Base-by-base conservation (phyloP, 73 alveolate species). In the Paramecium octaurelia region DNA sequence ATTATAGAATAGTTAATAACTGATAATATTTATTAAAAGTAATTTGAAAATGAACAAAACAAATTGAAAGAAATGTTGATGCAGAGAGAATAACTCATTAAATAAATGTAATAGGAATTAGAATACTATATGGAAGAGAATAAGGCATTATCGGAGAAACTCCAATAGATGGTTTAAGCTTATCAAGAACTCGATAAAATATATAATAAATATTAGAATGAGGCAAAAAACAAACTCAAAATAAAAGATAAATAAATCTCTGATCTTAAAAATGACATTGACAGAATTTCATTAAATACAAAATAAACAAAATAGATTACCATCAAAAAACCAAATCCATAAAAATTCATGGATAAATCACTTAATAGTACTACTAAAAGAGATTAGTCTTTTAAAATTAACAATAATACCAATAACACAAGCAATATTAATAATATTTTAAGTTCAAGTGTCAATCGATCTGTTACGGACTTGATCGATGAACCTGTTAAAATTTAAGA, bases 11-110 rank as follows among this genome's bases (percentile, higher is more conserved):
- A 75, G 16, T 23, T 75, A 12, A 42, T 75, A 21, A 29, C 38
- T 29, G 68, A 75, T 38, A 75, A 38, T 31, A 75, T 75, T 34
- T 75, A 75, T 35, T 24, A 24, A 35, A 29, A 75, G 21, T 18
- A 75, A 38, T 75, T 29, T 21, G 88, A 75, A 75, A 38, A 75
- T 38, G 88, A 75, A n/a, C n/a, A 75, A 75, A 23, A 38, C 6
- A 75, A 75, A 38, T 29, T 35, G 6, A 42, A 75, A 75, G 58
- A 35, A 35, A 34, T 35, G 46, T 38, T 75, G 5, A 10, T 21
- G 18, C 21, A 75, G 20, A 75, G 88, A 42, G 88, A 75, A 12
- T 18, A 75, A 24, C 14, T 75, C 2, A 75, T 75, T 18, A 35
- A 42, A 38, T 38, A 75, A 10, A 75, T 75, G 88, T 35, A 75